Evolutionary conservation across 1,284 basidiomycete genomes (phyloP), one percentile per base, ranked within the genome.

Genomic region (Ustanciosporium gigantosporum): DNA sequence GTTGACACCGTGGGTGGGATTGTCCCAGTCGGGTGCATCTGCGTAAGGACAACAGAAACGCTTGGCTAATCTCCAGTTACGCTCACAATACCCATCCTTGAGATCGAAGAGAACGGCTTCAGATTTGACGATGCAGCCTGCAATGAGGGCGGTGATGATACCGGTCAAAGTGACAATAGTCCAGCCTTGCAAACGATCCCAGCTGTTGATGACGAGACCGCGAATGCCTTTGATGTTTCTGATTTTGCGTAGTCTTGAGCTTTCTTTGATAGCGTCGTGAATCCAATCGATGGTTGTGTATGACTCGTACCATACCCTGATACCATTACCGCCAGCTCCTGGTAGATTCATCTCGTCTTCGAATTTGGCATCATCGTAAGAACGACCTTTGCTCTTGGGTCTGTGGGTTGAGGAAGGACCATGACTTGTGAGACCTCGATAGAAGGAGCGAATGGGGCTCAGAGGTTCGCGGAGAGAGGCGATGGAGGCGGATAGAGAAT

Each of bases 21-120:
- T 44, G 27, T 62, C 62, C 57, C 60, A 66, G 31, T 62, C 64
- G 2, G 64, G 64, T 0, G 46, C 47, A 7, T 40, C 43, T 24
- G 46, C 65, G 36, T 49, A 66, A 17, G 69, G 70, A 75, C 91
- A 94, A 76, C 92, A 96, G 78, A 91, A 90, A 3, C 86, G 82
- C 70, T 85, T 87, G 1, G 91, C 86, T 47, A 84, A 87, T 79
- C 84, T 87, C 87, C 88, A 89, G 2, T 82, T 82, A 0, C 79
- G 78, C 2, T 75, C 72, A 78, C 93, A 97, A 77, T 89, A 91
- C 0, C 94, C 94, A 46, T 91, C 89, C 79, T 97, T 97, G 62
- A 88, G 78, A 76, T 95, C 91, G 72, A 96, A 97, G n/a, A 97
- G 81, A 82, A 87, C 87, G 76, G 90, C 88, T 74, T 98, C 94